Conservation (phyloP, 768 basidiomycete species). For the Sarcodon aspratus region DNA sequence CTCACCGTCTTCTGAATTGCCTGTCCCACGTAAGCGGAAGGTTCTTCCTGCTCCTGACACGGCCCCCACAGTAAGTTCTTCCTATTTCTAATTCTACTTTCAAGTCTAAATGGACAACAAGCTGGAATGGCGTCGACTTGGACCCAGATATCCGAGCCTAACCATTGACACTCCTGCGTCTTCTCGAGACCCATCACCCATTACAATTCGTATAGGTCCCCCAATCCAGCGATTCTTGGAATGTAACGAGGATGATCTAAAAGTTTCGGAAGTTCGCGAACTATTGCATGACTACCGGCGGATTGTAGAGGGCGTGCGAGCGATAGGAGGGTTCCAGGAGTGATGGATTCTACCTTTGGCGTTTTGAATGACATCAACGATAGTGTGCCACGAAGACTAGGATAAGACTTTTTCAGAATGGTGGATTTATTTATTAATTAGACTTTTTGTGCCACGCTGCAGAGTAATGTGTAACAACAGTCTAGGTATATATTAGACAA, state of each 20-base stretch:
- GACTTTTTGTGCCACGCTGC: too few relatives aligned
- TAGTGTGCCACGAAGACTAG: too few relatives aligned
- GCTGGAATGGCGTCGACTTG: too few relatives aligned
- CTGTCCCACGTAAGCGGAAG: too few relatives aligned
- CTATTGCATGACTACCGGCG: conserved; percentile 75
- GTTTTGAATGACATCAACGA: too few relatives aligned
- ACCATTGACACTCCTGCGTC: conserved; percentile 23
- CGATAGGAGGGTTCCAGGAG: conserved; percentile 44
- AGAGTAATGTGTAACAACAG: too few relatives aligned
- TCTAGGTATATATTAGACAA: too few relatives aligned
- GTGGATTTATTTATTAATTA: too few relatives aligned
- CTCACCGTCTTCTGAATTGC: too few relatives aligned
- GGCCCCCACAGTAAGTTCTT: conserved; percentile 7
- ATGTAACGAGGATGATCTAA: conserved; percentile 65
- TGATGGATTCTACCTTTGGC: not conserved
- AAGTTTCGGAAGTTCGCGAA: conserved; percentile 68
- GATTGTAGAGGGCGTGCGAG: conserved; percentile 57
- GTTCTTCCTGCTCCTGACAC: conserved; percentile 15
- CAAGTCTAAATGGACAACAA: not conserved
- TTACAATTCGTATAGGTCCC: conserved; percentile 36
- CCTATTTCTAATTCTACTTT: not conserved
- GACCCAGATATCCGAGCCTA: too few relatives aligned
- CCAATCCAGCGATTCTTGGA: conserved; percentile 65
- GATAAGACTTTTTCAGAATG: too few relatives aligned
- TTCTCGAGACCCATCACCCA: conserved; percentile 27